Evolutionary conservation across 2,329 filamentous ascomycete species (phyloP), one percentile per base, ranked within the genome.

Genomic region (Drechslerella stenobrocha): DNA sequence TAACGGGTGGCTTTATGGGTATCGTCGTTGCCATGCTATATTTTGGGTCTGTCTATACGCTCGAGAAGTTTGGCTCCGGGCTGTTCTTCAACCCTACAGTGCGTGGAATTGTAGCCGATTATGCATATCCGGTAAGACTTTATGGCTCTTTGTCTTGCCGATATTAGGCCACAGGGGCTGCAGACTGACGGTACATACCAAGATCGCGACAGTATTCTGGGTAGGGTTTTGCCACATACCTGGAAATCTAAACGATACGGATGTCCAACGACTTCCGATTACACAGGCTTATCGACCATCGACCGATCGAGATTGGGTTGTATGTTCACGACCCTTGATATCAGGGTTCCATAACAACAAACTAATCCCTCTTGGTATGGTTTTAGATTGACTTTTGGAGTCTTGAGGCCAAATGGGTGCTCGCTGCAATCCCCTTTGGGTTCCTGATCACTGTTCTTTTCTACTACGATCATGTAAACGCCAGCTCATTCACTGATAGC

Each of bases 241-340:
- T 3, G 80, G 80, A 0, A 75, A 75, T 23, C 74, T 96, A 88
- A 78, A 78, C n/a, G 77, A 81, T 37, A 82, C 95, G 1, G 75
- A 83, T 18, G 78, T 95, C 7, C 83, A 87, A 69, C 85, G 81
- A 6, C 79, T 96, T 24, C 90, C 90, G 0, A 92, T 86, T 0
- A 85, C 84, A 70, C 84, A 83, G 60, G 84, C 90, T 0, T 96
- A 95, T 78, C 84, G 83, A 73, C 90, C 90, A 0, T 95, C 90
- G 0, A 80, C 78, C 0, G 84, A 87, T 63, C 81, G 89, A 37
- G 78, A 80, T 44, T 82, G 63, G 63, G 63, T 67, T 24, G 63
- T 67, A 56, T 22, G 63, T 60, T 74, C 76, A 45, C 71, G 74
- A 1, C 74, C 76, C 32, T 74, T 81, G 7, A 75, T 76, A 6